Percentiles rank a stretch among this genome's conserved stretches.
phyloP scores from a whole-genome alignment of 2,329 filamentous ascomycete species.

The Aspergillus candidus region DNA sequence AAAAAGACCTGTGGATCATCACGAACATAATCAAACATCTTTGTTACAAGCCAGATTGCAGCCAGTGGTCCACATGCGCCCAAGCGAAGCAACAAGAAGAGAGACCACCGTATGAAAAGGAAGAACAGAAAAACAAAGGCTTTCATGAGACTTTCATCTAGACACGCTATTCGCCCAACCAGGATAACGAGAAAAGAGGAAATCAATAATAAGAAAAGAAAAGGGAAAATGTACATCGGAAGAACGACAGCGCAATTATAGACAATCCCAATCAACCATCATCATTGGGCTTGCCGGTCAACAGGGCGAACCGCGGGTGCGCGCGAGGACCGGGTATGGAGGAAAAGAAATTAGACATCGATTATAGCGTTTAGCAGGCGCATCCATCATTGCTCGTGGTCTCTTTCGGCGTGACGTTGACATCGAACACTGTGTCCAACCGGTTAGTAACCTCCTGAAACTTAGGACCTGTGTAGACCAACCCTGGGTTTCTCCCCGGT shows the following conservation, averaged over 20 bases:
- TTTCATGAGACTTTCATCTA: neutral
- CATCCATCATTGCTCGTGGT: conserved; percentile 68
- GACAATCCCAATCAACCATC: conserved; percentile 29
- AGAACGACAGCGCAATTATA: conserved; percentile 32
- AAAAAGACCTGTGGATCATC: too few species aligned
- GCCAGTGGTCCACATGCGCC: neutral
- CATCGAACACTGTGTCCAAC: conserved; percentile 71
- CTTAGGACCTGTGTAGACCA: conserved; percentile 35
- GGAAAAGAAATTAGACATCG: too few species aligned
- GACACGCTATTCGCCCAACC: too few species aligned
- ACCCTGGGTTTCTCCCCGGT: conserved; percentile 75
- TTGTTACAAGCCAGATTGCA: too few species aligned
- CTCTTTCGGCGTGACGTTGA: conserved; percentile 70
- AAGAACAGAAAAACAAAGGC: neutral
- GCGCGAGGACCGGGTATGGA: conserved; percentile 8
- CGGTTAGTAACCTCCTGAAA: conserved; percentile 19
- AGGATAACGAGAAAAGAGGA: neutral
- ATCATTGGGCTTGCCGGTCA: conserved; percentile 18
- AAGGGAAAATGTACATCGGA: conserved; percentile 34
- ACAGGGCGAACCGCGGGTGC: conserved; percentile 7
- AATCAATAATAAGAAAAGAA: conserved; percentile 1
- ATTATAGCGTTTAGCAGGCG: conserved; percentile 47
- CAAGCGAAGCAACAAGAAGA: too few species aligned
- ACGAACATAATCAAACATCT: too few species aligned
- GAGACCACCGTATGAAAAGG: neutral